Base-by-base conservation (phyloP, 2,329 filamentous ascomycete species). In the Botrytis aclada region DNA sequence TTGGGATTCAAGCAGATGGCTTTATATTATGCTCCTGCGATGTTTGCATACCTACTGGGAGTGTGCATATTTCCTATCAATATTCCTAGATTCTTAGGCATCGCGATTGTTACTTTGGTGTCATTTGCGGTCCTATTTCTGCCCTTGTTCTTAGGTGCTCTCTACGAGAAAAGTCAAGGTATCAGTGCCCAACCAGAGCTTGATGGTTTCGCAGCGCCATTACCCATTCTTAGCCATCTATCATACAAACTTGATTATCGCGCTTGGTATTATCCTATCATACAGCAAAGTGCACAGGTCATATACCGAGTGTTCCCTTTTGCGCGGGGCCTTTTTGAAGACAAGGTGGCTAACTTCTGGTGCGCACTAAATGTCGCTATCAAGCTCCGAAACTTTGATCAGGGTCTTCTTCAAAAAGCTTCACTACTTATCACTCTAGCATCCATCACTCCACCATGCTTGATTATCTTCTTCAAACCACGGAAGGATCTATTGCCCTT, bases 1-100 rank as follows among this genome's bases (percentile, higher is more conserved):
- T 85, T 99, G n/a, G 94, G 94, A 9, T 99, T 98, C 86, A 99
- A 99, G 85, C 96, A 99, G 82, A 99, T 99, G 97, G 95, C 95
- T 1, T 86, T 99, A 25, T 99, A 98, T 84, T 99, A 98, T 82
- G 94, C 97, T 4, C 95, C 97, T 22, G 91, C 92, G 32, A 91
- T 98, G 73, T 98, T 98, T 81, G 92, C 94, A 45, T 99, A 95
- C 80, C 89, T 99, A 2, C 85, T 98, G 0, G 96, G 95, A 14
- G 90, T 91, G 79, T 98, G 95, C 80, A 78, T 97, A n/a, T 91
- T 90, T 75, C 95, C 95, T 0, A 83, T 95, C 78, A 90, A 92
- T 72, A 78, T 90, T 3, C 81, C 86, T 0, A 89, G 94, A 4
- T 88, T 98, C 37, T 76, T 96, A 7, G 88, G 88, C 12, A 95